These are phyloP conservation scores for Podospora appendiculata DNA, from an alignment of 495 filamentous ascomycete species.

Conservation along the genomic window DNA sequence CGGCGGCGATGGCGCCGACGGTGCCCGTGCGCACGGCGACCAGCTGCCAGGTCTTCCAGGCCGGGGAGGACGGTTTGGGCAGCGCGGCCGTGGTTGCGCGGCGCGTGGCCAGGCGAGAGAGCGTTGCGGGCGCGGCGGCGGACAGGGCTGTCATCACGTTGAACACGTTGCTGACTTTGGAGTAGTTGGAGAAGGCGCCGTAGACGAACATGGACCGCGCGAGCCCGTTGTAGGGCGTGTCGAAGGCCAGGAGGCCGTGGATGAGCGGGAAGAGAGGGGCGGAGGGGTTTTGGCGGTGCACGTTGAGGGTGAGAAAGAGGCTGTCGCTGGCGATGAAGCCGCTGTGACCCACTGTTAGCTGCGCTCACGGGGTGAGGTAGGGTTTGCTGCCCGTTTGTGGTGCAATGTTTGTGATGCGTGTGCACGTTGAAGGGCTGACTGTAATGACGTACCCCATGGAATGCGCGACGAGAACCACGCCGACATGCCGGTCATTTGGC, in stretches of 20 bases:
- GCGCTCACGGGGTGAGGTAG: too few relatives aligned
- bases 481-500: conserved; percentile 77
- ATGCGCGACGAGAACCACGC: conserved; percentile 77
- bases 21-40: conserved; percentile 81
- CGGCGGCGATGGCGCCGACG: conserved; percentile 79
- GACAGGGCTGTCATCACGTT: conserved; percentile 55
- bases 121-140: conserved; percentile 36
- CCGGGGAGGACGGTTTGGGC: conserved; percentile 27
- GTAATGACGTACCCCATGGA: conserved; percentile 64
- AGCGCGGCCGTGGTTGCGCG: conserved; percentile 32
- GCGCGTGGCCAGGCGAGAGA: conserved; percentile 41
- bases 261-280: conserved; percentile 56
- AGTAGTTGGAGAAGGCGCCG: conserved; percentile 82
- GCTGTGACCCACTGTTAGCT: too few relatives aligned
- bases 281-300: conserved; percentile 18
- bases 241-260: conserved; percentile 82
- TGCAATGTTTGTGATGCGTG: too few relatives aligned
- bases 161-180: conserved; percentile 67
- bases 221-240: conserved; percentile 90
- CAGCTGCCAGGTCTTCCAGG: conserved; percentile 65
- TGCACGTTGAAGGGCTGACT: too few relatives aligned
- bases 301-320: conserved; percentile 50
- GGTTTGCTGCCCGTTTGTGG: too few relatives aligned
- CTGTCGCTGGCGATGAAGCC: conserved; percentile 89
- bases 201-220: conserved; percentile 84